Conservation (phyloP, 805 yeast species). For the Yarrowia deformans region DNA sequence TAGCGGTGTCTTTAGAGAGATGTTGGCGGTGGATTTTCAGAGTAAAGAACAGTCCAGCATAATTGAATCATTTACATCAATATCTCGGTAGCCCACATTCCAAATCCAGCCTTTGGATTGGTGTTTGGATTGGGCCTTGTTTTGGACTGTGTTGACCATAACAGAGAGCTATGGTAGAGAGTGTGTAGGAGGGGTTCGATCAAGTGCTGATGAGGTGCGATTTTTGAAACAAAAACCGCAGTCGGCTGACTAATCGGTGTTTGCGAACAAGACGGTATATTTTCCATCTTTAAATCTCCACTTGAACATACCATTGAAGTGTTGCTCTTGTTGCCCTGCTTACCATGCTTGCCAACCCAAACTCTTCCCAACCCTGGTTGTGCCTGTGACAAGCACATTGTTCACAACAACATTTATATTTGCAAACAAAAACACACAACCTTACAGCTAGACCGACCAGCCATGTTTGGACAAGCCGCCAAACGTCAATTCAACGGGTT, state of each 20-base stretch:
- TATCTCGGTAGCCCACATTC: background rate
- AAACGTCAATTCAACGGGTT: constrained; percentile 33
- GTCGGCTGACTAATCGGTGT: too few species aligned
- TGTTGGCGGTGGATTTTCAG: too few species aligned
- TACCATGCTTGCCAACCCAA: background rate
- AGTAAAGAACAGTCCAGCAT: too few species aligned
- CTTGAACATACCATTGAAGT: too few species aligned
- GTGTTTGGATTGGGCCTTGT: background rate
- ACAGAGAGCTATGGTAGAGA: background rate
- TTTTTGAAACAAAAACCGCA: too few species aligned
- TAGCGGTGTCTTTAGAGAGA: background rate
- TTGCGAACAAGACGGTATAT: too few species aligned
- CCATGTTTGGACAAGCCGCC: constrained; percentile 35
- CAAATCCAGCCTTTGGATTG: background rate
- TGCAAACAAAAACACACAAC: background rate
- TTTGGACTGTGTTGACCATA: background rate
- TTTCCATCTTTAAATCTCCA: too few species aligned
- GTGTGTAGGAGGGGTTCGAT: too few species aligned
- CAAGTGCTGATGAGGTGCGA: too few species aligned
- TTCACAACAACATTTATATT: constrained; percentile 19
- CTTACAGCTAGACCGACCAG: too few species aligned
- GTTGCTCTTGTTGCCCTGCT: too few species aligned
- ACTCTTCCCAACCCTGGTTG: background rate
- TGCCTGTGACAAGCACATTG: constrained; percentile 21
- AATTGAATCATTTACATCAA: too few species aligned